Conservation (phyloP, 2,329 filamentous ascomycete genomes). For the Aureobasidium sp. region DNA sequence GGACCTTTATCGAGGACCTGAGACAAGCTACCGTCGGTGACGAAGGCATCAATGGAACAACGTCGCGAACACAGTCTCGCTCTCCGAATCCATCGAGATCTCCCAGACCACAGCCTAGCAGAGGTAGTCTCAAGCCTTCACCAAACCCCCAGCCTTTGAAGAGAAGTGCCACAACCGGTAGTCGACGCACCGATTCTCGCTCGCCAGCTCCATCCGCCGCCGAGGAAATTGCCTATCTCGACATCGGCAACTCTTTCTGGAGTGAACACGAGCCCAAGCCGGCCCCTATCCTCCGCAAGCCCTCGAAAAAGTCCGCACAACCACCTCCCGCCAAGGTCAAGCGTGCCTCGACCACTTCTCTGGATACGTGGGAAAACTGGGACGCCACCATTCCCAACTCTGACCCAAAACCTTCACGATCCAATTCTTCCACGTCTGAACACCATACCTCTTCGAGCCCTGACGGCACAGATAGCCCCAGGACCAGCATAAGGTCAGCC, state of each 20-base stretch:
- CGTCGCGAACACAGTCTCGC: constrained; percentile 9
- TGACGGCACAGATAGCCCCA: constrained; percentile 19
- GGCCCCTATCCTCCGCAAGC: constrained; percentile 1
- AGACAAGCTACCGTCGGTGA: constrained; percentile 93
- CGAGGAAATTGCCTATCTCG: constrained; percentile 19
- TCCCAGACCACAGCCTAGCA: constrained; percentile 1
- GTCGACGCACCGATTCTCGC: not conserved
- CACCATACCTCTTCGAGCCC: constrained; percentile 30
- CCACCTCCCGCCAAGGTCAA: constrained; percentile 23
- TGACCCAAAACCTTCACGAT: constrained; percentile 18
- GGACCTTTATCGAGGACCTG: constrained; percentile 92
- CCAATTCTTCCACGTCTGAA: constrained; percentile 41
- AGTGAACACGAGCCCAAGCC: constrained; percentile 32
- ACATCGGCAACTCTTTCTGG: constrained; percentile 36
- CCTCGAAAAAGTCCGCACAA: constrained; percentile 8
- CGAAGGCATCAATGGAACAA: constrained; percentile 46
- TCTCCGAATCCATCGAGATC: not conserved
- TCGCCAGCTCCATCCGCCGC: not conserved
- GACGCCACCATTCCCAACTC: constrained; percentile 34
- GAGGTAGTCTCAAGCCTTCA: not conserved
- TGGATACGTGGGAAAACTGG: constrained; percentile 43
- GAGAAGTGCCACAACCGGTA: constrained; percentile 10
- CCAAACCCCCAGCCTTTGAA: not conserved
- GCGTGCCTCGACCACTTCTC: constrained; percentile 26
- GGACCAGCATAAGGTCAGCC: not conserved